A percentile compares a stretch with the other conserved stretches of the same genome.
phyloP scores from a whole-genome alignment of 495 filamentous ascomycete species.

The Thermothielavioides terrestris region DNA sequence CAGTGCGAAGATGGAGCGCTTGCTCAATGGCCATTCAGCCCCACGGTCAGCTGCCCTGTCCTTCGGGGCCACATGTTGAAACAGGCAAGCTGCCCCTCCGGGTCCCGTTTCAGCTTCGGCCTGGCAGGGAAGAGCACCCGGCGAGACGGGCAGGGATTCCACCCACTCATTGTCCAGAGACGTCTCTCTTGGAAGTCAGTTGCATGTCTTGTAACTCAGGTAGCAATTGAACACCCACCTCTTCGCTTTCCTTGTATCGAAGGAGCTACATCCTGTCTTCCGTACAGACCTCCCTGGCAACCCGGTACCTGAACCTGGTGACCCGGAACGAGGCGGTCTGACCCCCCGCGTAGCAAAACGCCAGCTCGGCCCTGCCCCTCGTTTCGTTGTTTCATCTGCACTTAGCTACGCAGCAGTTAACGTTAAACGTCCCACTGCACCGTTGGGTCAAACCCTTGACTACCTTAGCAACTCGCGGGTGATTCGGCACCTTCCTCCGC shows the following conservation, averaged over 20 bases:
- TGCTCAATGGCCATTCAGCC: not conserved
- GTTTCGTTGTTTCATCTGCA: conserved; percentile 5
- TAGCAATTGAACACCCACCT: too few species aligned
- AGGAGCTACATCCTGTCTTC: too few species aligned
- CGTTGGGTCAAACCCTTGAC: conserved; percentile 2
- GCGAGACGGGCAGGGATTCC: not conserved
- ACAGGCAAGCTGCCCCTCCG: conserved; percentile 1
- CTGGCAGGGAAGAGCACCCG: not conserved
- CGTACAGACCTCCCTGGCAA: too few species aligned
- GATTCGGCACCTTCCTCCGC: too few species aligned
- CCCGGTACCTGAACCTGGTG: too few species aligned
- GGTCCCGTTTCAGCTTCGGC: conserved; percentile 1
- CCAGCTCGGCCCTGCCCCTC: conserved; percentile 3
- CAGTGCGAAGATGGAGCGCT: not conserved
- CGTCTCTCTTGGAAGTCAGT: not conserved
- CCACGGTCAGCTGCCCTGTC: not conserved
- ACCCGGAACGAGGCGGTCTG: too few species aligned
- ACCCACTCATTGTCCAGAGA: not conserved
- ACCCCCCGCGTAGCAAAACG: not conserved
- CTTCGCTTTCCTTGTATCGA: too few species aligned
- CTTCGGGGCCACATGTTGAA: not conserved
- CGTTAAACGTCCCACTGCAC: conserved; percentile 4
- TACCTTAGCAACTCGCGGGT: not conserved
- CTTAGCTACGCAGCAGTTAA: too few species aligned
- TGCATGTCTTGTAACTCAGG: too few species aligned